Conservation (phyloP, 2,329 filamentous ascomycete genomes). For the Ilyonectria mors-panacis region DNA sequence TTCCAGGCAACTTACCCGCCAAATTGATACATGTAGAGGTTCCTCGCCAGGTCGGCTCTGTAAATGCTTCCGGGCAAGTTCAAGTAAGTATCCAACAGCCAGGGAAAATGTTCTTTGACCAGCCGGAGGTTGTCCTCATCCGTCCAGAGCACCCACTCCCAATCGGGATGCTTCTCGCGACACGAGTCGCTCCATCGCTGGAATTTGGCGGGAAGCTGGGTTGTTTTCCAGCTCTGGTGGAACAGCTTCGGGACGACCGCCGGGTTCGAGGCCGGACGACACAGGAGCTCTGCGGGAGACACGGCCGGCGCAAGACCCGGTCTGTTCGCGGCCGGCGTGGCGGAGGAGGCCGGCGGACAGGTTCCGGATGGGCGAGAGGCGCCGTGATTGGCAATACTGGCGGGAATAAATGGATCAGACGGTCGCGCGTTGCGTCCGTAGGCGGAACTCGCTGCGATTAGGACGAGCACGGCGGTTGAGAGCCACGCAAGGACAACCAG, state of each 20-base stretch:
- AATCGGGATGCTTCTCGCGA: constrained; percentile 48
- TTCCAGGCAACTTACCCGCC: constrained; percentile 47
- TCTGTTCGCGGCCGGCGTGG: not conserved
- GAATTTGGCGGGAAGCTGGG: constrained; percentile 46
- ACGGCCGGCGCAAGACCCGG: constrained; percentile 15
- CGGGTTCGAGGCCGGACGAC: constrained; percentile 5
- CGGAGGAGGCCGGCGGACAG: not conserved
- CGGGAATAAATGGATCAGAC: not conserved
- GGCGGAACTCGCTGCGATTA: not conserved
- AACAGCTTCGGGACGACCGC: constrained; percentile 56
- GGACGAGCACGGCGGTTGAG: not conserved
- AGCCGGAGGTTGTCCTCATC: constrained; percentile 54
- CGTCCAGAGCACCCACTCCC: constrained; percentile 56
- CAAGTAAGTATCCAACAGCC: constrained; percentile 49
- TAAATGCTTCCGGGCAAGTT: constrained; percentile 51
- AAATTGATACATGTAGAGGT: constrained; percentile 56
- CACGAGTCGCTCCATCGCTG: constrained; percentile 52
- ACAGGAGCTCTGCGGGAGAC: constrained; percentile 24
- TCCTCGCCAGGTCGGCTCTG: constrained; percentile 50
- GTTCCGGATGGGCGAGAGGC: not conserved
- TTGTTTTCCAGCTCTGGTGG: constrained; percentile 49
- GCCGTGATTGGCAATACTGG: not conserved
- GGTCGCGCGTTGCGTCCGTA: not conserved
- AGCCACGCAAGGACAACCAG: not conserved
- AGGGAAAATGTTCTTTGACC: constrained; percentile 51